Evolutionary conservation across 2,329 filamentous ascomycete genomes (phyloP).

Genomic region (Sordariomycetes sp.): DNA sequence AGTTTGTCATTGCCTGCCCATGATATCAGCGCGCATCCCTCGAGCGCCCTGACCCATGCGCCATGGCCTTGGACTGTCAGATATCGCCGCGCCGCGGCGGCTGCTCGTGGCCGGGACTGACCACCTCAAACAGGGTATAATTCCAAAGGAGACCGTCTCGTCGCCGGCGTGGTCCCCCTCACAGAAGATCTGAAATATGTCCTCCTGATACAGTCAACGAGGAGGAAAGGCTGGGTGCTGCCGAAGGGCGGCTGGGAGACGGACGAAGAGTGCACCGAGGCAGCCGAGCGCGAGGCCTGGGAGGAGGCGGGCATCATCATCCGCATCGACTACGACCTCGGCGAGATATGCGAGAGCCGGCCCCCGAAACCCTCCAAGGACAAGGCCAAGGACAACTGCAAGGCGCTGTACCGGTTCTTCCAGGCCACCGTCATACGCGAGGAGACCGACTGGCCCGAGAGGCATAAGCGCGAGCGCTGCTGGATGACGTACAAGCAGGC

Average conservation of each 20-base stretch:
- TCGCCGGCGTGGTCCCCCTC: conserved; percentile 86
- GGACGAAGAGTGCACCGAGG: conserved; percentile 77
- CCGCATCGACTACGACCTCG: conserved; percentile 73
- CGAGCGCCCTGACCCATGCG: not conserved
- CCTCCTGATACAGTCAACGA: conserved; percentile 83
- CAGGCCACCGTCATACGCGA: conserved; percentile 81
- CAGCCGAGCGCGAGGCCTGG: conserved; percentile 87
- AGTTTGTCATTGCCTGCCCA: not conserved
- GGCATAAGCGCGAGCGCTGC: conserved; percentile 74
- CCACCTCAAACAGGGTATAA: conserved; percentile 60
- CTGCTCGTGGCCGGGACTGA: not conserved
- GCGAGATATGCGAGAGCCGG: conserved; percentile 72
- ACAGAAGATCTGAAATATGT: conserved; percentile 78
- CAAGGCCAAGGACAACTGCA: conserved; percentile 45
- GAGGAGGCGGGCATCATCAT: conserved; percentile 92
- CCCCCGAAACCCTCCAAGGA: conserved; percentile 72
- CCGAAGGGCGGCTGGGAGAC: conserved; percentile 97
- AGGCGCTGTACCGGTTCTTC: conserved; percentile 65
- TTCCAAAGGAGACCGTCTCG: conserved; percentile 80
- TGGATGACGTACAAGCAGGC: conserved; percentile 86
- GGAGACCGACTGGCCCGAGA: conserved; percentile 84
- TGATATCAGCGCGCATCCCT: not conserved
- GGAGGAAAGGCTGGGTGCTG: conserved; percentile 86
- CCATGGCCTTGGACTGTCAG: not conserved
- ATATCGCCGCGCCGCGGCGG: not conserved